phyloP scores from a whole-genome alignment of 1,284 basidiomycete genomes.

The Kwoniella shivajii region DNA sequence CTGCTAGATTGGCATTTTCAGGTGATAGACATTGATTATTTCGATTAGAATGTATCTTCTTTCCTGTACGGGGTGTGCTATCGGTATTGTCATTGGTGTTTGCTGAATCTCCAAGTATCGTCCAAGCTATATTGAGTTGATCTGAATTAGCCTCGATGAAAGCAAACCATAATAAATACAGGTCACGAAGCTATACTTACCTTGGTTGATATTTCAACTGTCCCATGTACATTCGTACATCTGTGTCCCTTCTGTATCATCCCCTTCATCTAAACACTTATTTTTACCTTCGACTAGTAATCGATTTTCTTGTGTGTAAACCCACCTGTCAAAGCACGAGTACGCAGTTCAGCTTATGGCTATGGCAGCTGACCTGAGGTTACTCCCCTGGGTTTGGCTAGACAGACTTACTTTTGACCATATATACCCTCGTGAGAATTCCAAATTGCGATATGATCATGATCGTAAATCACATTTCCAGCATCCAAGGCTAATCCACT shows the following conservation, averaged over 20 bases:
- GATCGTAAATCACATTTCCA: too few species aligned
- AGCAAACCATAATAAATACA: too few species aligned
- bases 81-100: too few species aligned
- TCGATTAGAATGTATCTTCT: conserved; percentile 15
- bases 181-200: too few species aligned
- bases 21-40: conserved; percentile 16
- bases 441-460: too few species aligned
- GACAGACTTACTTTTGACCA: conserved; percentile 18
- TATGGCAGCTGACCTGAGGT: background rate
- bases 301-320: background rate
- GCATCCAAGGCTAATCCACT: conserved; percentile 25
- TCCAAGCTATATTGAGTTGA: background rate
- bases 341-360: background rate
- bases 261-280: conserved; percentile 36
- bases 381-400: too few species aligned
- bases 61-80: conserved; percentile 7
- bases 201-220: conserved; percentile 35
- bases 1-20: background rate
- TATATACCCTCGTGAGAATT: conserved; percentile 7
- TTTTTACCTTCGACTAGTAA: conserved; percentile 29
- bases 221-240: conserved; percentile 37
- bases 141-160: too few species aligned
- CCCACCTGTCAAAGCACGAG: background rate
- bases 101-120: too few species aligned
- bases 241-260: conserved; percentile 30